Evolutionary conservation across 2,329 filamentous ascomycete species (phyloP).

Genomic region (Dothideomycetes sp.): DNA sequence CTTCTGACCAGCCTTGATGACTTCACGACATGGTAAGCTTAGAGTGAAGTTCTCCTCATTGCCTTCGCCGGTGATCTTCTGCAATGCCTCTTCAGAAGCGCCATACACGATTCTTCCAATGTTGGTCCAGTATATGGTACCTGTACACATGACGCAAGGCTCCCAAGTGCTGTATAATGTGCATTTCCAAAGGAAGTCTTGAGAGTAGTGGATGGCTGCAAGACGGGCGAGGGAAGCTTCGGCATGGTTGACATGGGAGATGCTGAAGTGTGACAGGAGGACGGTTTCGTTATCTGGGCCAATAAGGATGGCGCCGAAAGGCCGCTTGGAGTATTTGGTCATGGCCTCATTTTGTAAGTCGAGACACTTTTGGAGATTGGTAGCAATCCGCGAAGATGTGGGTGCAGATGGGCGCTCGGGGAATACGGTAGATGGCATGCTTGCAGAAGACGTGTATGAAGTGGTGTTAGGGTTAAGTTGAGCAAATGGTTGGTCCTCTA

Average conservation of each 20-base stretch:
- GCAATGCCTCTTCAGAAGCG: constrained; percentile 37
- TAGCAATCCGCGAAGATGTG: neutral
- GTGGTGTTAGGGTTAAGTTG: no score
- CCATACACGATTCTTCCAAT: constrained; percentile 43
- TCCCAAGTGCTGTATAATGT: constrained; percentile 45
- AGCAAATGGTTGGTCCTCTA: no score
- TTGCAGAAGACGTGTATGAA: neutral
- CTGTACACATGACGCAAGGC: constrained; percentile 43
- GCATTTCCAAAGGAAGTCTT: constrained; percentile 37
- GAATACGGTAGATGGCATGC: neutral
- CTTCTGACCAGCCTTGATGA: constrained; percentile 39
- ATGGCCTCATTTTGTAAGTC: constrained; percentile 33
- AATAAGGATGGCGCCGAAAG: constrained; percentile 38
- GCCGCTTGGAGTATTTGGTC: constrained; percentile 33
- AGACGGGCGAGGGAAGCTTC: constrained; percentile 40
- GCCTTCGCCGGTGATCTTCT: constrained; percentile 33
- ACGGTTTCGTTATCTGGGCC: constrained; percentile 40
- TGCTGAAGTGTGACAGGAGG: constrained; percentile 37
- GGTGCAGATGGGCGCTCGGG: neutral
- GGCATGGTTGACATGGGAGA: constrained; percentile 43
- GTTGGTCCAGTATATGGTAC: constrained; percentile 40
- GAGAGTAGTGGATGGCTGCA: constrained; percentile 37
- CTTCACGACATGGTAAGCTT: constrained; percentile 36
- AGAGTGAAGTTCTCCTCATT: constrained; percentile 44
- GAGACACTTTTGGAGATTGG: constrained; percentile 22